phyloP scores from a whole-genome alignment of 1,139 yeast species.

The Arxiozyma bovina region DNA sequence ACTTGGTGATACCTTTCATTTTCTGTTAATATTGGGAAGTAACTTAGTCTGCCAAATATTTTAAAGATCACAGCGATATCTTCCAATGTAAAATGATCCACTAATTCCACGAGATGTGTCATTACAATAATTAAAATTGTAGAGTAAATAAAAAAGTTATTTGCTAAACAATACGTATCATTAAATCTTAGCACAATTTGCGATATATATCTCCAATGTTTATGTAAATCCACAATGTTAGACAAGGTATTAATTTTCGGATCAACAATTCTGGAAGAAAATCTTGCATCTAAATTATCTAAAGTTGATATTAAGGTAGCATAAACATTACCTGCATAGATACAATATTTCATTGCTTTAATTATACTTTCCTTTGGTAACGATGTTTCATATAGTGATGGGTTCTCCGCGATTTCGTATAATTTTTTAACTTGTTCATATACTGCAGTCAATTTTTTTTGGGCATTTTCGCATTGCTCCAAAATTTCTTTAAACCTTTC shows the following conservation, averaged over 20 bases:
- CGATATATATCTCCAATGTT: conserved; percentile 18
- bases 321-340: conserved; percentile 13
- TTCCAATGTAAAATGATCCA: conserved; percentile 8
- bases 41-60: conserved; percentile 14
- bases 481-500: conserved; percentile 16
- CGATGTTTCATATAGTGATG: not conserved
- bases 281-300: conserved; percentile 18
- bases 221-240: not conserved
- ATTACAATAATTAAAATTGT: conserved; percentile 13
- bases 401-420: conserved; percentile 14
- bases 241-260: not conserved
- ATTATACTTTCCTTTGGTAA: conserved; percentile 10
- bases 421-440: conserved; percentile 16
- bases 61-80: conserved; percentile 13
- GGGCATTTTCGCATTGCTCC: conserved; percentile 10
- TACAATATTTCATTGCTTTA: conserved; percentile 12
- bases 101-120: conserved; percentile 10
- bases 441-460: conserved; percentile 15
- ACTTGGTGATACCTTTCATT: conserved; percentile 10
- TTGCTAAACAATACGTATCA: conserved; percentile 15
- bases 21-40: conserved; percentile 6
- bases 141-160: conserved; percentile 12
- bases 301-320: conserved; percentile 14
- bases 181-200: conserved; percentile 11
- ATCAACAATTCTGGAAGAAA: conserved; percentile 6